phyloP scores from a whole-genome alignment of 257 asterid species.

The Striga asiatica region DNA sequence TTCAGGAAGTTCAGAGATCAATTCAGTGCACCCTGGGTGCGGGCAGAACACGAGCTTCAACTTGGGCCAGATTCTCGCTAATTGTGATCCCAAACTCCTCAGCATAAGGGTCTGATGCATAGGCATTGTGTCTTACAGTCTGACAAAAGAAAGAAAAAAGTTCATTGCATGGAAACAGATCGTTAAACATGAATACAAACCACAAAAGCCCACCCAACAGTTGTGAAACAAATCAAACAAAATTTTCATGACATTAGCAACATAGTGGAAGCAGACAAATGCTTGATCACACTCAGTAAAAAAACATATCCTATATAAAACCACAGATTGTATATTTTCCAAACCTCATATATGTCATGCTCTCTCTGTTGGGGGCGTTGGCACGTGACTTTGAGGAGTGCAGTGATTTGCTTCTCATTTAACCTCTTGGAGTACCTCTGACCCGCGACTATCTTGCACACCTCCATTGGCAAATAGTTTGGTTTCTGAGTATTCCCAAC shows the following conservation, averaged over 20 bases:
- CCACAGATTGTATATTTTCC: no score
- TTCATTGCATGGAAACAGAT: no score
- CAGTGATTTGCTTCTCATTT: conserved; percentile 69
- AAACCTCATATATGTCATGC: conserved; percentile 45
- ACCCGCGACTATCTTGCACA: conserved; percentile 72
- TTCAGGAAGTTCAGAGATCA: not conserved
- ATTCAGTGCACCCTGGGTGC: conserved; percentile 52
- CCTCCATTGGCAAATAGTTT: conserved; percentile 79
- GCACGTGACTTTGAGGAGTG: no score
- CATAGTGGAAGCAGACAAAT: not conserved
- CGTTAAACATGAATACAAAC: not conserved
- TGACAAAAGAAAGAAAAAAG: conserved; percentile 12
- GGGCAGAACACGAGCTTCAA: conserved; percentile 78
- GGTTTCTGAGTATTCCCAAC: conserved; percentile 65
- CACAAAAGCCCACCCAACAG: not conserved
- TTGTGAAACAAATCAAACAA: not conserved
- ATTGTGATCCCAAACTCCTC: conserved; percentile 68
- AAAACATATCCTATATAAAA: not conserved
- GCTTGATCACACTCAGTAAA: not conserved
- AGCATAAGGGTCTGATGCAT: conserved; percentile 54
- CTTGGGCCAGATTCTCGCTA: no score
- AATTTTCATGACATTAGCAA: not conserved
- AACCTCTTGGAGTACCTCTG: conserved; percentile 68
- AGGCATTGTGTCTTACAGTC: conserved; percentile 63
- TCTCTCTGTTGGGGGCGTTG: conserved; percentile 73